Conservation (phyloP, 441 rosid genomes). For the Jatropha podagrica region DNA sequence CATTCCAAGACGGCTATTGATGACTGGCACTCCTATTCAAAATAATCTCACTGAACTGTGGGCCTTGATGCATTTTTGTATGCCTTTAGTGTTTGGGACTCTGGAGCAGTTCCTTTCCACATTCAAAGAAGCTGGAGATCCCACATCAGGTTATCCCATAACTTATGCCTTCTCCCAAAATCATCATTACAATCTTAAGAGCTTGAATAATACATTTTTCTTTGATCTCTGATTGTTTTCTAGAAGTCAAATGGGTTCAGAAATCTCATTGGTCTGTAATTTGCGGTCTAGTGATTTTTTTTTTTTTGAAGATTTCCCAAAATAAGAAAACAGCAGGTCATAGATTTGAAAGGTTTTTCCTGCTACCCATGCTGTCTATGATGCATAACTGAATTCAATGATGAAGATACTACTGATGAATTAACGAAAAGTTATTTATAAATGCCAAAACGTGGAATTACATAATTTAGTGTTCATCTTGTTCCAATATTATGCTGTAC, state of each 20-base stretch:
- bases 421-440: neutral
- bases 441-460: neutral
- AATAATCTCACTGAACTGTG: conserved; percentile 88
- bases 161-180: conserved; percentile 2
- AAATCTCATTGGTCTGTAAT: neutral
- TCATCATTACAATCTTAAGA: neutral
- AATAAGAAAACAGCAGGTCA: neutral
- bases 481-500: neutral
- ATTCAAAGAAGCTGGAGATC: conserved; percentile 63
- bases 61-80: conserved; percentile 93
- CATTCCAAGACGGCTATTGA: conserved; percentile 83
- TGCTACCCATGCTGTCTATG: neutral
- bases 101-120: conserved; percentile 65
- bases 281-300: neutral
- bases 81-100: conserved; percentile 84
- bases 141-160: conserved; percentile 47
- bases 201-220: conserved; percentile 1
- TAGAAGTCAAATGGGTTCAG: neutral
- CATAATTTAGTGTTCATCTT: neutral
- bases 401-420: neutral
- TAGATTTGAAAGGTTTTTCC: conserved; percentile 10
- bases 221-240: conserved; percentile 9
- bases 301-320: neutral
- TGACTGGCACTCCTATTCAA: conserved; percentile 95
- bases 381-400: neutral